Evolutionary conservation across 202 grass and related monocot species (phyloP).

Genomic region (Digitaria exilis): DNA sequence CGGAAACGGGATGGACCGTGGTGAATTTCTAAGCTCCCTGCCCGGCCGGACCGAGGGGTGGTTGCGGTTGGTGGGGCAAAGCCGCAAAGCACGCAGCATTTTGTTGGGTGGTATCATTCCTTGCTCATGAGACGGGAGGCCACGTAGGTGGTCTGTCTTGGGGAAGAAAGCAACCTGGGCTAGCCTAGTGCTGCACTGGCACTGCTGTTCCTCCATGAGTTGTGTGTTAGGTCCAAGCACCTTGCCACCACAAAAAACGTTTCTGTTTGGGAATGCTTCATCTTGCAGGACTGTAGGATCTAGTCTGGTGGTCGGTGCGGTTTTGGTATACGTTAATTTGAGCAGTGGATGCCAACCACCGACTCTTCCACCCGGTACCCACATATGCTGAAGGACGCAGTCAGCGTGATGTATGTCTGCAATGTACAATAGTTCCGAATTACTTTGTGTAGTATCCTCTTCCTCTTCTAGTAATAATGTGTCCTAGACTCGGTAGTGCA

Average conservation of each 20-base stretch:
- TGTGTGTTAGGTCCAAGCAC: background rate
- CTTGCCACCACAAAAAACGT: background rate
- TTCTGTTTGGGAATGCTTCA: background rate
- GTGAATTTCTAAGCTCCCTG: background rate
- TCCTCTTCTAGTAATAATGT: background rate
- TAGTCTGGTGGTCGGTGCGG: background rate
- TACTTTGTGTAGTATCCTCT: background rate
- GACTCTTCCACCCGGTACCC: background rate
- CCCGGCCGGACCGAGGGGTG: background rate
- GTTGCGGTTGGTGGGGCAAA: slow-evolving; percentile 8
- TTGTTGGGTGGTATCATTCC: background rate
- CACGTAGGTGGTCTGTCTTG: background rate
- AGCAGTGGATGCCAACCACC: background rate
- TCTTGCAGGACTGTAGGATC: background rate
- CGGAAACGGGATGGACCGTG: background rate
- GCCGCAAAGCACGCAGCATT: background rate
- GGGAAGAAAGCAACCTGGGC: background rate
- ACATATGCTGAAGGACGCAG: background rate
- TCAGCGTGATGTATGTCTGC: background rate
- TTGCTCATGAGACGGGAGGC: background rate
- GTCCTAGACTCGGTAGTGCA: background rate
- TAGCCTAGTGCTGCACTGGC: background rate
- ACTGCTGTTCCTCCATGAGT: background rate
- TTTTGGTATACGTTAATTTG: background rate
- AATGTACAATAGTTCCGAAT: background rate